These are phyloP conservation scores for Lentinula edodes DNA, from an alignment of 768 basidiomycete species.

Conservation along the genomic window DNA sequence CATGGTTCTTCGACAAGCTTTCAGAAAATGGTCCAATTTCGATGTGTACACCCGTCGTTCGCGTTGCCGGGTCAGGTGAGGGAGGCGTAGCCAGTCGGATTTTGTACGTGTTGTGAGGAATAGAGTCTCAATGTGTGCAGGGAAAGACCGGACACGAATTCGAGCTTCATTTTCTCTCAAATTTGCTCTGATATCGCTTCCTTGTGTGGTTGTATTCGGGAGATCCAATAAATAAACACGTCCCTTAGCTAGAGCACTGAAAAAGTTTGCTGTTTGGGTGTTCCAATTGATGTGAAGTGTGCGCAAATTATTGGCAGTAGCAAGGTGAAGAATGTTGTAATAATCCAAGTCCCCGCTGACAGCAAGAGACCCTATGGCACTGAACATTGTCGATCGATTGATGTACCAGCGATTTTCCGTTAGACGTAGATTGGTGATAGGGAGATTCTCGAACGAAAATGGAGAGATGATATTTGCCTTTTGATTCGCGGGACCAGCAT, in stretches of 20 bases:
- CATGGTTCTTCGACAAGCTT: no score
- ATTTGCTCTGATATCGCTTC: no score
- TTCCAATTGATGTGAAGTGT: not conserved
- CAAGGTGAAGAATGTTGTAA: not conserved
- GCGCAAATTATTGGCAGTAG: not conserved
- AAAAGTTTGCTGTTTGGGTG: not conserved
- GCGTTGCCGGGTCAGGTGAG: no score
- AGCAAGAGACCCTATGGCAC: not conserved
- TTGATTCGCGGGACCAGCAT: not conserved
- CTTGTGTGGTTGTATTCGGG: no score
- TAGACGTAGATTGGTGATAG: not conserved
- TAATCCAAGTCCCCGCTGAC: not conserved
- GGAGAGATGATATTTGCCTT: not conserved
- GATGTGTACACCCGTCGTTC: no score
- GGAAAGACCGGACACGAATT: no score
- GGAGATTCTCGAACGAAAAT: not conserved
- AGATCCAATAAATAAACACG: no score
- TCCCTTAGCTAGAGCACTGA: not conserved
- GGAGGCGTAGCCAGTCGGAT: no score
- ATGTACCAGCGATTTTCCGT: not conserved
- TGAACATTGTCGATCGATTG: not conserved
- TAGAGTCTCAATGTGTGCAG: no score
- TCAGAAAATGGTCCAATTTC: no score
- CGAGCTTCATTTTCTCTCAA: no score
- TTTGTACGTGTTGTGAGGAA: no score